phyloP scores from a whole-genome alignment of 352 stramenopile species.

The Pythium coloratum region DNA sequence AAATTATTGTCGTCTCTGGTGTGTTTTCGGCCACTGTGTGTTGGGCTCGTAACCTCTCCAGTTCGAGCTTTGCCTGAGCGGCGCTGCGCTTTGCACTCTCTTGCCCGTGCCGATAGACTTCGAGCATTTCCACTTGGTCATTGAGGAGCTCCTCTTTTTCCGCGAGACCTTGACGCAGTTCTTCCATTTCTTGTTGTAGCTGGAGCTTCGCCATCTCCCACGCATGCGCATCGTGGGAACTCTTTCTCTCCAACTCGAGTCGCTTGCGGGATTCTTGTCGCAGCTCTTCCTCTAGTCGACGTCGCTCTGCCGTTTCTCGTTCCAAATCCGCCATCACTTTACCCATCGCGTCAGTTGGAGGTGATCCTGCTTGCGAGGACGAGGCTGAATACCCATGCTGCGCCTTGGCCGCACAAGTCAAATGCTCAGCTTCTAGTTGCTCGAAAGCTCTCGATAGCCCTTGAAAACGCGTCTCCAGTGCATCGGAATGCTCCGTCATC shows the following conservation, averaged over 20 bases:
- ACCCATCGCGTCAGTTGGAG: conserved; percentile 18
- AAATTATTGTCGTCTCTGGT: background rate
- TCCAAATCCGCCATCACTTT: conserved; percentile 42
- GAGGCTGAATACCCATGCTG: background rate
- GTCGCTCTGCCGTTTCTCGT: conserved; percentile 26
- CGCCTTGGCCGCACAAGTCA: conserved; percentile 13
- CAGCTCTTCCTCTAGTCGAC: conserved; percentile 27
- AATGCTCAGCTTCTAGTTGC: conserved; percentile 49
- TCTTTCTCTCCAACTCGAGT: conserved; percentile 29
- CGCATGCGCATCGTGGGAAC: conserved; percentile 28
- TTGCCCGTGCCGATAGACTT: conserved; percentile 20
- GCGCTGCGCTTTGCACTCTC: conserved; percentile 25
- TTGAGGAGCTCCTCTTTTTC: conserved; percentile 28
- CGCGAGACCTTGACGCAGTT: conserved; percentile 21
- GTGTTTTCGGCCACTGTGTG: background rate
- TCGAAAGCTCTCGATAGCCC: conserved; percentile 52
- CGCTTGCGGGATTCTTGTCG: conserved; percentile 23
- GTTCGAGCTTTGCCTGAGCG: conserved; percentile 10
- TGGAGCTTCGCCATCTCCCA: conserved; percentile 36
- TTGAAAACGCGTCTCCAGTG: conserved; percentile 45
- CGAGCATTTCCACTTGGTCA: conserved; percentile 44
- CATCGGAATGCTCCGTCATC: conserved; percentile 30
- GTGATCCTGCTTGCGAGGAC: background rate
- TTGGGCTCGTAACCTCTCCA: background rate
- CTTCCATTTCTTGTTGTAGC: conserved; percentile 33